Evolutionary conservation across 106 monocot genomes (phyloP), one percentile per base, ranked within the genome.

Genomic region (Dendrobium huoshanense): DNA sequence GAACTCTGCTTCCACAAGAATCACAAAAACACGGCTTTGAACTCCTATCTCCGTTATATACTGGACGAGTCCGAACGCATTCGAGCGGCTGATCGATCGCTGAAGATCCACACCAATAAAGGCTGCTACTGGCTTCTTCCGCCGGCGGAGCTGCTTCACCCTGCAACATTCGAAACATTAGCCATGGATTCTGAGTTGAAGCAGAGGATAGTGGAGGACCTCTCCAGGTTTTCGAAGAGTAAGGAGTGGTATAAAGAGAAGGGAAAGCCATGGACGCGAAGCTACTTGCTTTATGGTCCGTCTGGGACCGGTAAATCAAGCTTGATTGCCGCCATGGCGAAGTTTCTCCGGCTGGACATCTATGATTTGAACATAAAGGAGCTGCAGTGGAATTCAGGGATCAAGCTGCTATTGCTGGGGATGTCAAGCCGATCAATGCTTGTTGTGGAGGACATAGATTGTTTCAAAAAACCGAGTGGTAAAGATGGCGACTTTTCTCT

Each of bases 151-250:
- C 75, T 87, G 9, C 79, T 75, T n/a, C 87, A 87, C 45, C 87
- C 87, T 0, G 55, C 84, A 0, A 87, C 87, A 13, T 84, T 87
- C 79, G 79, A 87, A 55, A 87, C 87, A 18, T 20, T 87, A 22
- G 87, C 87, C 0, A 75, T 87, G 70, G 87, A 87, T 17, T 20
- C 68, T 8, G 22, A 70, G 68, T 18, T 29, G 68, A 70, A 37
- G 37, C 37, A 37, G 37, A 37, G 37, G 3, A 37, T 37, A 2
- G 73, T 18, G 18, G 41, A 37, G 41, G 31, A 73, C 33, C 73
- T 73, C 4, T 15, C 73, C 4, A 41, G 24, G 24, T 41, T 29
- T 41, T 25, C 40, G 31, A 25, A 29, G 41, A 8, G 13, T 29
- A 73, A 37, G 31, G 73, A 73, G 31, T 15, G 24, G 7, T 37